Conservation (phyloP, 345 rosid genomes). For the Boechera stricta region DNA sequence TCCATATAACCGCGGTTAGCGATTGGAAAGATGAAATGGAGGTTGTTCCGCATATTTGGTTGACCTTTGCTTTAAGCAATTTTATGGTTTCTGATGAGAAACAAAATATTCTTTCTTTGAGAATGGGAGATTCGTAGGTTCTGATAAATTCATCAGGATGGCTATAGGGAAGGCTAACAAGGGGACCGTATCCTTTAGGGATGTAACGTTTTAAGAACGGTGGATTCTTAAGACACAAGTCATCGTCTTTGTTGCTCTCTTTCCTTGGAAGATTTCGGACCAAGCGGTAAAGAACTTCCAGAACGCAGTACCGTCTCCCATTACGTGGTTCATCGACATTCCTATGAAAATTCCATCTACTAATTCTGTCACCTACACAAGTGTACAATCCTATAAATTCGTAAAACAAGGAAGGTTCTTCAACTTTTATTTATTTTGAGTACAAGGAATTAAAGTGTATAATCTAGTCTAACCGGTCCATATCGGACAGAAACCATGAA, state of each 20-base stretch:
- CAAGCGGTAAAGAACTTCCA: conserved; percentile 73
- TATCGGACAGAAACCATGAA: not conserved
- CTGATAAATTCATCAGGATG: conserved; percentile 56
- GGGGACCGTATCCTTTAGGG: conserved; percentile 55
- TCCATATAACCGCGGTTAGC: conserved; percentile 68
- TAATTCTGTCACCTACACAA: conserved; percentile 65
- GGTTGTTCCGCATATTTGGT: conserved; percentile 49
- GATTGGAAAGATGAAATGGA: conserved; percentile 79
- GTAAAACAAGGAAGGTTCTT: not conserved
- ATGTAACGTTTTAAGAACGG: conserved; percentile 61
- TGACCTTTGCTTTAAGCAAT: conserved; percentile 59
- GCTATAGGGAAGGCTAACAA: conserved; percentile 55
- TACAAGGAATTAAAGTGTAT: not conserved
- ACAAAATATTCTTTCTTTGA: conserved; percentile 64
- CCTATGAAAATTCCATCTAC: conserved; percentile 76
- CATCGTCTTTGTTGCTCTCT: conserved; percentile 6
- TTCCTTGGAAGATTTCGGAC: conserved; percentile 66
- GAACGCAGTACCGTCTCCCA: conserved; percentile 72
- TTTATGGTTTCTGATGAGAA: conserved; percentile 63
- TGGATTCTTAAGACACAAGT: conserved; percentile 49
- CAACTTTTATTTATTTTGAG: conserved; percentile 39
- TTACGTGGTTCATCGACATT: conserved; percentile 61
- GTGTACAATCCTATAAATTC: conserved; percentile 55
- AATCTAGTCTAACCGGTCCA: not conserved
- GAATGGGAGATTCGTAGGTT: conserved; percentile 51